Evolutionary conservation across 2,329 filamentous ascomycete species (phyloP), one percentile per base, ranked within the genome.

Genomic region (Claviceps quebecensis): DNA sequence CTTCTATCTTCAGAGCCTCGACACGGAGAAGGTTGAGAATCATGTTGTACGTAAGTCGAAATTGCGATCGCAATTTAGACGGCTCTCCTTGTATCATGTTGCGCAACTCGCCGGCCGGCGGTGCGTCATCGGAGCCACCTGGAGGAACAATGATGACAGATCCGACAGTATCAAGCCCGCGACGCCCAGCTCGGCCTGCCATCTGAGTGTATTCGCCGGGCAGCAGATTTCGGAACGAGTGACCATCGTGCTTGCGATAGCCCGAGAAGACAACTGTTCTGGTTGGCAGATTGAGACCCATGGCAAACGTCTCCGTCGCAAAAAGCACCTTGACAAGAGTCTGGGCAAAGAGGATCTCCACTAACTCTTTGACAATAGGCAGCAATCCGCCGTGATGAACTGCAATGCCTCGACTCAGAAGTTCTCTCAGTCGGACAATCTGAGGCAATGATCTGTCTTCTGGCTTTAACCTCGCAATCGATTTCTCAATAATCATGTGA

Each of bases 171-270:
- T 98, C 93, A 14, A 97, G 77, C 59, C 93, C 93, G 75, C 93
- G 82, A 60, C 93, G 84, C 48, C 93, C 93, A 49, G 93, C 93
- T 70, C 93, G 80, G 37, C 93, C 93, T 23, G 93, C 91, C 93
- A 98, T 98, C 61, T 98, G 93, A 1, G 93, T 98, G 64, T 98
- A 98, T 65, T 98, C 93, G 16, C 93, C 93, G 0, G 93, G 90
- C 0, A 95, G 74, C 0, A 98, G 74, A 63, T 96, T 93, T 57
- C 93, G 78, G 71, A 97, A 97, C 4, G 81, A 80, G 59, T 93
- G 86, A 5, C 93, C 93, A 62, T 98, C 93, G 58, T 96, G 91
- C 65, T 98, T 98, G 49, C 93, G 82, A 67, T 93, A 95, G 9
- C 93, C 93, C 11, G 93, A 97, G 67, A 98, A 98, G 2, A 97